Percentiles rank a stretch among this genome's conserved stretches.
phyloP scores from a whole-genome alignment of 2,329 filamentous ascomycete genomes.

The Aspergillus hortae region DNA sequence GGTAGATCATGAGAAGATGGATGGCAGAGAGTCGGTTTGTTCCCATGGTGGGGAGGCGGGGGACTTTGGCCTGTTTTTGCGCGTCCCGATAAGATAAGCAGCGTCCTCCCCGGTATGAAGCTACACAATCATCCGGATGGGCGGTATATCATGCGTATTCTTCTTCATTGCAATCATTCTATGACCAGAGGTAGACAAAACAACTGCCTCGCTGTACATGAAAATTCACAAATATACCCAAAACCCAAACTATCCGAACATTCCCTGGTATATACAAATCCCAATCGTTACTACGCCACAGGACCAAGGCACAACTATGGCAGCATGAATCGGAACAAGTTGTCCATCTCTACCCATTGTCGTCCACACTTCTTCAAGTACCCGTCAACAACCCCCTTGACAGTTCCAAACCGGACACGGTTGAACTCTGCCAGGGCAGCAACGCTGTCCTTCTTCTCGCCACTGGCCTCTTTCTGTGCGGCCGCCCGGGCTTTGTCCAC shows the following conservation, averaged over 20 bases:
- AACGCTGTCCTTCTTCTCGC: slow-evolving; percentile 62
- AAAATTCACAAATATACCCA: not conserved
- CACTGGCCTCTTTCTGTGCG: slow-evolving; percentile 48
- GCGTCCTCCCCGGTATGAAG: too few relatives aligned
- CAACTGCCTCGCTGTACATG: not conserved
- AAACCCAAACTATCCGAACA: slow-evolving; percentile 7
- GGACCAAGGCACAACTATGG: slow-evolving; percentile 26
- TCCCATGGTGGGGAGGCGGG: slow-evolving; percentile 12
- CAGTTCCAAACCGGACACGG: slow-evolving; percentile 68
- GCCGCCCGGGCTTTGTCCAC: slow-evolving; percentile 70
- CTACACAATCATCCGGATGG: too few relatives aligned
- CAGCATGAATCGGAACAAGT: slow-evolving; percentile 64
- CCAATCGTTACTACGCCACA: slow-evolving; percentile 6
- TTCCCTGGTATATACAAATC: slow-evolving; percentile 8
- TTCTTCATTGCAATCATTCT: not conserved
- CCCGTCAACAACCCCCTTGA: slow-evolving; percentile 72
- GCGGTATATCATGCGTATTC: not conserved
- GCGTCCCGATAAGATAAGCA: slow-evolving; percentile 5
- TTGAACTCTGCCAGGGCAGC: slow-evolving; percentile 77
- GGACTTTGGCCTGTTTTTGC: not conserved
- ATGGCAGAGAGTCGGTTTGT: not conserved
- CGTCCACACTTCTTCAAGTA: slow-evolving; percentile 87
- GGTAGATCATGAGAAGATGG: not conserved
- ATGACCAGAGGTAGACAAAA: not conserved
- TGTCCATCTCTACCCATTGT: slow-evolving; percentile 93